Conservation (phyloP, 345 rosid species). For the Cardamine resedifolia region DNA sequence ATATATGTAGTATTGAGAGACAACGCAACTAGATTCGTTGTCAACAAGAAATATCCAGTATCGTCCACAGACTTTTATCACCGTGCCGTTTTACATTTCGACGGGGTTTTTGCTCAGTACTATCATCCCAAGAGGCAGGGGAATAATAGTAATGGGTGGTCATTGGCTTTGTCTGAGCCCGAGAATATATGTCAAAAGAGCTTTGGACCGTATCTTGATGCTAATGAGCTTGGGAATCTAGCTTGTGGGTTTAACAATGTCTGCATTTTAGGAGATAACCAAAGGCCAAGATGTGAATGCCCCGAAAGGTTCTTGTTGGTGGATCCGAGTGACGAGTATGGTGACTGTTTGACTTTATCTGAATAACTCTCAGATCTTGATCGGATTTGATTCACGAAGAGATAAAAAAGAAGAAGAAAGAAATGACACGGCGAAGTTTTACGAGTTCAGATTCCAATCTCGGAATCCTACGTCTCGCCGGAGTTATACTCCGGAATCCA, state of each 20-base stretch:
- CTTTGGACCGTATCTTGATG: background rate
- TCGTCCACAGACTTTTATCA: conserved; percentile 33
- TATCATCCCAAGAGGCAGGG: conserved; percentile 45
- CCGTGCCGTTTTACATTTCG: conserved; percentile 52
- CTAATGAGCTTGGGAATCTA: conserved; percentile 31
- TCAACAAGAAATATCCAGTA: background rate
- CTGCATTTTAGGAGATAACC: conserved; percentile 41
- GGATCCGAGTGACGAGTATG: conserved; percentile 39
- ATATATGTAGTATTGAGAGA: conserved; percentile 41
- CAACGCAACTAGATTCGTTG: conserved; percentile 26
- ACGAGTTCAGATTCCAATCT: too few relatives aligned
- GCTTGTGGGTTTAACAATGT: conserved; percentile 64
- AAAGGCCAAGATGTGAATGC: conserved; percentile 51
- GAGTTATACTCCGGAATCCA: too few relatives aligned
- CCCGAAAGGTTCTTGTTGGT: conserved; percentile 44
- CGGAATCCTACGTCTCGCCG: too few relatives aligned
- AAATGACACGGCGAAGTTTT: too few relatives aligned
- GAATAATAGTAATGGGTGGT: conserved; percentile 22
- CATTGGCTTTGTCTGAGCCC: conserved; percentile 43
- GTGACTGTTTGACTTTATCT: too few relatives aligned
- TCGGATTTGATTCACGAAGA: too few relatives aligned
- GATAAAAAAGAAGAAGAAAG: too few relatives aligned
- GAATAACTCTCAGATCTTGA: too few relatives aligned
- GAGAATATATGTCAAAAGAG: conserved; percentile 40
- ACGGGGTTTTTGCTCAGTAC: conserved; percentile 60